phyloP scores from a whole-genome alignment of 2,329 filamentous ascomycete genomes.

The Magnaporthiopsis incrustans region DNA sequence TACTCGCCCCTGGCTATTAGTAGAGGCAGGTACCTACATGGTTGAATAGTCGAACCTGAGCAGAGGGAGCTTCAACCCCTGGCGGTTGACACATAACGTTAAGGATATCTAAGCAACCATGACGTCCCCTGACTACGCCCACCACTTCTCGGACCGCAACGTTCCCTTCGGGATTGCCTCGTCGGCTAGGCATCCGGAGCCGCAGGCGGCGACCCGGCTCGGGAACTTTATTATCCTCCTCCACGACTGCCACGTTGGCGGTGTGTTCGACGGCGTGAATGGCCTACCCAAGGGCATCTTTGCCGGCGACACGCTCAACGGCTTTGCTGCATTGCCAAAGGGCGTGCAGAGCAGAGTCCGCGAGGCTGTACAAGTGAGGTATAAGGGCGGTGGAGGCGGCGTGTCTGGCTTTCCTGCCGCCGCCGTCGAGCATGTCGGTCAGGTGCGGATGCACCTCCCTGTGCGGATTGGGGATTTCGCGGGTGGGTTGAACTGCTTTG shows the following conservation, averaged over 20 bases:
- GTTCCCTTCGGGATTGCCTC: conserved; percentile 46
- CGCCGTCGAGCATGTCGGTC: neutral
- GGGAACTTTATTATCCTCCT: neutral
- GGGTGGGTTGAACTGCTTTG: no score
- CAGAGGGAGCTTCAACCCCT: no score
- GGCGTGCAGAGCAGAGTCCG: neutral
- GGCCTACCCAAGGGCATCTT: neutral
- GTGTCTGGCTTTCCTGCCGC: neutral
- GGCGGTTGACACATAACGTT: no score
- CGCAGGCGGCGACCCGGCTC: conserved; percentile 22
- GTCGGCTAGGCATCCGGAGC: conserved; percentile 23
- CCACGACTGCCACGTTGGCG: neutral
- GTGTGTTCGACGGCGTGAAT: neutral
- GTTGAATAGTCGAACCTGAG: no score
- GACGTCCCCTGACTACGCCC: no score
- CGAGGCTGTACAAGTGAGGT: neutral
- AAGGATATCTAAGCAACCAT: no score
- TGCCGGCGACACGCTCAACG: neutral
- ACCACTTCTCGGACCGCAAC: conserved; percentile 39
- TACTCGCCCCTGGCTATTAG: no score
- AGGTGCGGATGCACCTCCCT: conserved; percentile 35
- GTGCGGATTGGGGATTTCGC: conserved; percentile 46
- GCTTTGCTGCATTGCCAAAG: neutral
- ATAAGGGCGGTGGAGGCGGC: neutral
- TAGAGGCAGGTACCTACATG: no score